A percentile compares a stretch with the other conserved stretches of the same genome.
Conservation (phyloP, 2,329 filamentous ascomycete species). For the Lachnellula willkommii region DNA sequence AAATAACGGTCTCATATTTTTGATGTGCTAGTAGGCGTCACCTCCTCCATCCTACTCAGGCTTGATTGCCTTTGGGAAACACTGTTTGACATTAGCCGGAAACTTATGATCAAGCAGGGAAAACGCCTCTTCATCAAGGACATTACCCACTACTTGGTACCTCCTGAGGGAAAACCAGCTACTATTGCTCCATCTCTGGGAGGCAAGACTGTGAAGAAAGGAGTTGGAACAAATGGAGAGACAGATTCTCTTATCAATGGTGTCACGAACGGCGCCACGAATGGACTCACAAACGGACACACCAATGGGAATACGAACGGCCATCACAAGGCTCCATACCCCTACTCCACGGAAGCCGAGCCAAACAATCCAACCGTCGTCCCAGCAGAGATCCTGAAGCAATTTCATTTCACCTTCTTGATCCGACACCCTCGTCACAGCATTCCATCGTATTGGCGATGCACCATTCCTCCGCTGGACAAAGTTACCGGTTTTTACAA, state of each 20-base stretch:
- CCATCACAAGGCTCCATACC: slow-evolving; percentile 43
- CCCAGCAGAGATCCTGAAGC: slow-evolving; percentile 64
- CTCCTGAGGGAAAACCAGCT: slow-evolving; percentile 63
- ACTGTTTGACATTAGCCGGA: neutral
- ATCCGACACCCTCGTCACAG: slow-evolving; percentile 92
- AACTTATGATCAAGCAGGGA: slow-evolving; percentile 53
- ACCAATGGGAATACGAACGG: slow-evolving; percentile 29
- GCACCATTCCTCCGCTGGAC: slow-evolving; percentile 82
- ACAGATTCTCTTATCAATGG: slow-evolving; percentile 21
- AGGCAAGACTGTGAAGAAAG: slow-evolving; percentile 28
- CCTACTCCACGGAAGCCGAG: slow-evolving; percentile 55
- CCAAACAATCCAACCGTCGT: slow-evolving; percentile 78
- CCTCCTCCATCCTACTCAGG: neutral
- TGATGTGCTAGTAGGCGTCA: neutral
- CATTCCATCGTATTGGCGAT: slow-evolving; percentile 91
- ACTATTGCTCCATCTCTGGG: slow-evolving; percentile 71
- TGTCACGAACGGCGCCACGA: slow-evolving; percentile 28
- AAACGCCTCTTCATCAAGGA: slow-evolving; percentile 98
- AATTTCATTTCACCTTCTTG: slow-evolving; percentile 92
- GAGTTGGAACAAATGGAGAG: slow-evolving; percentile 28
- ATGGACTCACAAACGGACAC: slow-evolving; percentile 17
- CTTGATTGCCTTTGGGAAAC: neutral
- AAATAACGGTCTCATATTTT: neutral
- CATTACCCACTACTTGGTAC: slow-evolving; percentile 87
- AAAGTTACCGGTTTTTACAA: slow-evolving; percentile 77